phyloP scores from a whole-genome alignment of 148 eudicot genomes.

The Spergularia bocconei region DNA sequence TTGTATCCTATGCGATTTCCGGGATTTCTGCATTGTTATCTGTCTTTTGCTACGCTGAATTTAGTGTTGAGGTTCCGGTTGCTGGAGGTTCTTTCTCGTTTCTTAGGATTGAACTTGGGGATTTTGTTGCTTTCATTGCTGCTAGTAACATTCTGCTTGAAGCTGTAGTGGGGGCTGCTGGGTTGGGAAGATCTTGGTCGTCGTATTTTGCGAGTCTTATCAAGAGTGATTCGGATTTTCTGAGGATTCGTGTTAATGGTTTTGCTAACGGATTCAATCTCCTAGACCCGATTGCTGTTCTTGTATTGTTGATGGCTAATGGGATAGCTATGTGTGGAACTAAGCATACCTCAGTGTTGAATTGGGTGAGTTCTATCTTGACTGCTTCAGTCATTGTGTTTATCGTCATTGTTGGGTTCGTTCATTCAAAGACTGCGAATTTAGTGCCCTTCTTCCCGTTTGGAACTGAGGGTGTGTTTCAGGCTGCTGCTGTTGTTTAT shows the following conservation, averaged over 20 bases:
- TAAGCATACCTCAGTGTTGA: conserved; percentile 48
- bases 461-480: conserved; percentile 74
- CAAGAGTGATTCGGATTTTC: conserved; percentile 50
- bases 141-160: conserved; percentile 85
- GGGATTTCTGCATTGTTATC: conserved; percentile 88
- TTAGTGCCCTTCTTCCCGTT: conserved; percentile 71
- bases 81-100: conserved; percentile 94
- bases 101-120: conserved; percentile 78
- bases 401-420: conserved; percentile 64
- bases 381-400: conserved; percentile 59
- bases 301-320: conserved; percentile 49
- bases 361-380: conserved; percentile 64
- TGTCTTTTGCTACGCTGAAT: conserved; percentile 85
- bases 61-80: conserved; percentile 77
- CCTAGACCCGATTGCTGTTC: conserved; percentile 79
- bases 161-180: conserved; percentile 87
- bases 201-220: conserved; percentile 75
- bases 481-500: conserved; percentile 81
- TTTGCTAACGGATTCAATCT: conserved; percentile 70
- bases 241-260: conserved; percentile 44
- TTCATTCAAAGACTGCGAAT: conserved; percentile 54
- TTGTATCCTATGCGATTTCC: conserved; percentile 69
- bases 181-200: conserved; percentile 79
- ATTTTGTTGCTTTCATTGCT: conserved; percentile 81
- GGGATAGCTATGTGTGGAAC: conserved; percentile 73